phyloP scores from a whole-genome alignment of 106 monocot species.

The Dendrobium chrysotoxum region DNA sequence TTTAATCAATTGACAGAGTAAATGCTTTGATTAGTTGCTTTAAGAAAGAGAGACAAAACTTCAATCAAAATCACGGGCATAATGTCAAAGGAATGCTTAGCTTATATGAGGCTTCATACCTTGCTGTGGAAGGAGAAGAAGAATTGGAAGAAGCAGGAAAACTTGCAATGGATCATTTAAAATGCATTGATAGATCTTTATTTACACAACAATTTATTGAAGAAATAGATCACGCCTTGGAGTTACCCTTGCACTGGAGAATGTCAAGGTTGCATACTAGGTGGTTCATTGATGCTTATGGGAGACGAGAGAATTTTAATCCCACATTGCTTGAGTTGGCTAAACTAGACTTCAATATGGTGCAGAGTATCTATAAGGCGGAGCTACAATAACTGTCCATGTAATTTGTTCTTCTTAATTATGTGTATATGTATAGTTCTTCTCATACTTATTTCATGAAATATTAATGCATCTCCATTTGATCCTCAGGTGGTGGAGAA shows the following conservation, averaged over 20 bases:
- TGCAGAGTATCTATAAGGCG: constrained; percentile 6
- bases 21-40: too few relatives aligned
- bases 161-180: neutral
- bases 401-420: constrained; percentile 5
- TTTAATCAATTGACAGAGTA: too few relatives aligned
- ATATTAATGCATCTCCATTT: constrained; percentile 1
- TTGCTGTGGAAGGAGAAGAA: neutral
- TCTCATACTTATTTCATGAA: constrained; percentile 19
- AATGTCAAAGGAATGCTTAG: neutral
- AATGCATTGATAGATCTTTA: neutral
- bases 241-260: constrained; percentile 53
- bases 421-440: too few relatives aligned
- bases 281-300: constrained; percentile 10
- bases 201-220: constrained; percentile 4
- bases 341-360: too few relatives aligned
- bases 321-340: too few relatives aligned
- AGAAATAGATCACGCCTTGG: constrained; percentile 33
- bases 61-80: neutral
- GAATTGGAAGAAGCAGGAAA: neutral
- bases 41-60: too few relatives aligned
- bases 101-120: neutral
- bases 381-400: constrained; percentile 29
- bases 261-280: constrained; percentile 27
- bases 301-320: too few relatives aligned
- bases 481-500: too few relatives aligned